These are phyloP conservation scores for Jatropha multifida DNA, from an alignment of 441 rosid genomes.

Conservation along the genomic window DNA sequence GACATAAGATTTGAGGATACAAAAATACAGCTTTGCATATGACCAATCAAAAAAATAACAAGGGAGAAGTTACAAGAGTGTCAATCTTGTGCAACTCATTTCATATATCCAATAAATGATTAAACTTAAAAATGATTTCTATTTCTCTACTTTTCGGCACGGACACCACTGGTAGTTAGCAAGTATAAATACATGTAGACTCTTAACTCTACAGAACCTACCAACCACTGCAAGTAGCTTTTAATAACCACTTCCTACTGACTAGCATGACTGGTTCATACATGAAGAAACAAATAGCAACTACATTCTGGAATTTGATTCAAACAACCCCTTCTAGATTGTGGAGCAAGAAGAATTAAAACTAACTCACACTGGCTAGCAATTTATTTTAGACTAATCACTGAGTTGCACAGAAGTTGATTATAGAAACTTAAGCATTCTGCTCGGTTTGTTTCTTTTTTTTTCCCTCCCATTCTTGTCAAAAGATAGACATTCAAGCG, in stretches of 20 bases:
- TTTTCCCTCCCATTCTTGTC: neutral
- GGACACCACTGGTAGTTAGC: neutral
- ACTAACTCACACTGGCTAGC: neutral
- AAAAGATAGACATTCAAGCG: neutral
- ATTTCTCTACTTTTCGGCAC: neutral
- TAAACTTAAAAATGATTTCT: neutral
- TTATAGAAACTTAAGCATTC: neutral
- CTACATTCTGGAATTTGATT: neutral
- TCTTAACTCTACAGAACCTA: neutral
- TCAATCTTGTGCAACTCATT: slow-evolving; percentile 1
- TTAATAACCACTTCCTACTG: neutral
- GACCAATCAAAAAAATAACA: neutral
- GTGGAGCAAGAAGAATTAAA: neutral
- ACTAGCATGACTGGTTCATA: neutral
- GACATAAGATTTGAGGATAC: neutral
- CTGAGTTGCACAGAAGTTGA: neutral
- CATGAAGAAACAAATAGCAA: neutral
- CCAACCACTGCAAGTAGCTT: neutral
- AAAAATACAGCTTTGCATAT: neutral
- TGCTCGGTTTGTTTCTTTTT: neutral
- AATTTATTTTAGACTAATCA: neutral
- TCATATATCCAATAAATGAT: neutral
- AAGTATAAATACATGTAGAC: neutral
- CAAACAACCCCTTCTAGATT: neutral
- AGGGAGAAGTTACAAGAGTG: neutral